Percentiles rank a stretch among this genome's conserved stretches.
These are phyloP conservation scores for Phytophthora ohioensis DNA, from an alignment of 352 stramenopile species.

Conservation along the genomic window DNA sequence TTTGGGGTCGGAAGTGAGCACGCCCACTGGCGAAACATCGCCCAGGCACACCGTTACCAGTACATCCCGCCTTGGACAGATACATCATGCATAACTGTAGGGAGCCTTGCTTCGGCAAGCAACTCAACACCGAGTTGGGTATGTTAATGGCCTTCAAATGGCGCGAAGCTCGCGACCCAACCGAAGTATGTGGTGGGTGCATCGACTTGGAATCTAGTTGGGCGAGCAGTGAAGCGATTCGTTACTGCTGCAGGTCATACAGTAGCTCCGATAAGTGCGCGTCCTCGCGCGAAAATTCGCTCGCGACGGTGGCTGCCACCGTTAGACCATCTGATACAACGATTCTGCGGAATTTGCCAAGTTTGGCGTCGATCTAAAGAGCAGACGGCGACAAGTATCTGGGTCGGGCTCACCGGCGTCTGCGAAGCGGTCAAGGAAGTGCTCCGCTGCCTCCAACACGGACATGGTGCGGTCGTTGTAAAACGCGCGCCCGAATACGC, in stretches of 20 bases:
- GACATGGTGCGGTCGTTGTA: neutral
- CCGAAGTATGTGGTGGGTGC: neutral
- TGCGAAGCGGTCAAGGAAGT: neutral
- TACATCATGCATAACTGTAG: conserved; percentile 9
- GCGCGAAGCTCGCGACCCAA: no score
- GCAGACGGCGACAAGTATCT: neutral
- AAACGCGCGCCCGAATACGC: neutral
- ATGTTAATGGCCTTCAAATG: neutral
- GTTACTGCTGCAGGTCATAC: neutral
- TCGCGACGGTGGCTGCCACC: neutral
- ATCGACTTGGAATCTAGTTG: neutral
- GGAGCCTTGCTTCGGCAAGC: conserved; percentile 2
- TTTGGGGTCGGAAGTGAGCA: conserved; percentile 12
- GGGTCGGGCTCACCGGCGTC: neutral
- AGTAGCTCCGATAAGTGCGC: neutral
- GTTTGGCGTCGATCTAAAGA: neutral
- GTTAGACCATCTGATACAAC: neutral
- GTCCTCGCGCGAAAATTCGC: neutral
- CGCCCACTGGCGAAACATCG: neutral
- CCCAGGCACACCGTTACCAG: neutral
- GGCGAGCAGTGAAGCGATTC: neutral
- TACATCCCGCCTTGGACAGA: conserved; percentile 7
- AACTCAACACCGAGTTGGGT: neutral
- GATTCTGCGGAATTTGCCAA: neutral
- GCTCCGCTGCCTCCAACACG: neutral